Conservation (phyloP, 2,329 filamentous ascomycete species). For the Periconia sp. region DNA sequence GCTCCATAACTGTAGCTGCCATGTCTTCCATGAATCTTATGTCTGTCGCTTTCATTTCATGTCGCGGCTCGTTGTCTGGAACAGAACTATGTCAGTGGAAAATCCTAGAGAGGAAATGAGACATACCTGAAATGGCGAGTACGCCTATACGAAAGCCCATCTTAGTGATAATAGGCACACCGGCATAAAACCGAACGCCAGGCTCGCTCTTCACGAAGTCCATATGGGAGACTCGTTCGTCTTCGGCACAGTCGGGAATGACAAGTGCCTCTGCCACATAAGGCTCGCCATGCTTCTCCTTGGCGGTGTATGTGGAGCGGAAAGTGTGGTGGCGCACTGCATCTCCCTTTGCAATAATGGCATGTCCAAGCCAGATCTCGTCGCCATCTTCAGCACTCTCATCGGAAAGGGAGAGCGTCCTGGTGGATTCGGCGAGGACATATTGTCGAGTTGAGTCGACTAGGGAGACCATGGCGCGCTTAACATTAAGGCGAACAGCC, state of each 20-base stretch:
- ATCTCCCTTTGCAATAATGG: conserved; percentile 34
- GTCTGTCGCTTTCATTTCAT: conserved; percentile 28
- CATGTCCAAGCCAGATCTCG: conserved; percentile 39
- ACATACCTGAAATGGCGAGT: conserved; percentile 37
- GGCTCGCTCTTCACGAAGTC: conserved; percentile 35
- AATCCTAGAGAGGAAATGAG: no score
- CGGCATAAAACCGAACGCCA: conserved; percentile 40
- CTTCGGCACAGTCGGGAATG: conserved; percentile 32
- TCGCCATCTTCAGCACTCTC: conserved; percentile 28
- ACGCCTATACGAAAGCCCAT: conserved; percentile 39
- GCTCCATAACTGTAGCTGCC: conserved; percentile 38
- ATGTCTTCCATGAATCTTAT: conserved; percentile 40
- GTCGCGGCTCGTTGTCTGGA: conserved; percentile 36
- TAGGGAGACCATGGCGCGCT: conserved; percentile 44
- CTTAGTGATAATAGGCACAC: conserved; percentile 37
- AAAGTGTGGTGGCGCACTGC: conserved; percentile 39
- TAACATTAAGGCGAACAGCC: conserved; percentile 38
- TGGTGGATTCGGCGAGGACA: conserved; percentile 48
- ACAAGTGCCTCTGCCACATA: conserved; percentile 28
- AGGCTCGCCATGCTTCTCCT: conserved; percentile 23
- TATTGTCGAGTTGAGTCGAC: conserved; percentile 46
- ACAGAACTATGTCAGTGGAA: no score
- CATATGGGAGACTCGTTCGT: conserved; percentile 28
- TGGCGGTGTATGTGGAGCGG: conserved; percentile 27
- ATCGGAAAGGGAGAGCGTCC: conserved; percentile 39